phyloP scores from a whole-genome alignment of 345 rosid species.

The Fremontodendron californicum region DNA sequence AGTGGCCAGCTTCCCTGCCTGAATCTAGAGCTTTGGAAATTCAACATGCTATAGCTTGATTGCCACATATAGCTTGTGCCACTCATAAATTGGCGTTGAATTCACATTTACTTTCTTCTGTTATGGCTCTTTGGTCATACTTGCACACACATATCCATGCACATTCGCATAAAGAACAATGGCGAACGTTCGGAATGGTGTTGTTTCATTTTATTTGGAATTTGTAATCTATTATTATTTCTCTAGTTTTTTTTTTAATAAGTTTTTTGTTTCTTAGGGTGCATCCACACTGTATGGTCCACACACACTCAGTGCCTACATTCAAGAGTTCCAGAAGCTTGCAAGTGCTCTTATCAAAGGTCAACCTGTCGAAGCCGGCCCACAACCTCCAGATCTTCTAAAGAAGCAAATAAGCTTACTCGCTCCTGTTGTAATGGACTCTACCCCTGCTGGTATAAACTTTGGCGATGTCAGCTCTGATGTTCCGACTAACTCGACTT shows the following conservation, averaged over 20 bases:
- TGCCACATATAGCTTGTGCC: neutral
- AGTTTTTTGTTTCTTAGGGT: conserved; percentile 49
- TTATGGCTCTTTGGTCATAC: neutral
- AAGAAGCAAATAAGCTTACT: conserved; percentile 78
- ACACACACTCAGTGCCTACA: conserved; percentile 80
- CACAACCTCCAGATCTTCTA: conserved; percentile 78
- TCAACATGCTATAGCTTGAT: neutral
- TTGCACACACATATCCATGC: neutral
- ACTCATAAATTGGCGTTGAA: neutral
- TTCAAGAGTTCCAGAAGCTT: conserved; percentile 87
- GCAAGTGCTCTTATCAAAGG: conserved; percentile 55
- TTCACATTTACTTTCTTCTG: neutral
- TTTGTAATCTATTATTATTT: neutral
- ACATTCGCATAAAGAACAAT: neutral
- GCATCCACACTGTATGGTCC: conserved; percentile 92
- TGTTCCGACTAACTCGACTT: conserved; percentile 66
- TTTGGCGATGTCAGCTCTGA: conserved; percentile 79
- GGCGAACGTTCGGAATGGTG: neutral
- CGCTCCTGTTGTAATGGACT: conserved; percentile 78
- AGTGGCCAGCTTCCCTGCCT: neutral
- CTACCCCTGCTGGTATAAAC: conserved; percentile 54
- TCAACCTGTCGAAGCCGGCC: conserved; percentile 55
- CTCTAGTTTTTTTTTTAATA: neutral
- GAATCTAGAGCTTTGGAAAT: neutral
- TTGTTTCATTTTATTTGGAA: neutral